Base-by-base conservation (phyloP, 441 rosid genomes). In the Pelargonium fulgidum region DNA sequence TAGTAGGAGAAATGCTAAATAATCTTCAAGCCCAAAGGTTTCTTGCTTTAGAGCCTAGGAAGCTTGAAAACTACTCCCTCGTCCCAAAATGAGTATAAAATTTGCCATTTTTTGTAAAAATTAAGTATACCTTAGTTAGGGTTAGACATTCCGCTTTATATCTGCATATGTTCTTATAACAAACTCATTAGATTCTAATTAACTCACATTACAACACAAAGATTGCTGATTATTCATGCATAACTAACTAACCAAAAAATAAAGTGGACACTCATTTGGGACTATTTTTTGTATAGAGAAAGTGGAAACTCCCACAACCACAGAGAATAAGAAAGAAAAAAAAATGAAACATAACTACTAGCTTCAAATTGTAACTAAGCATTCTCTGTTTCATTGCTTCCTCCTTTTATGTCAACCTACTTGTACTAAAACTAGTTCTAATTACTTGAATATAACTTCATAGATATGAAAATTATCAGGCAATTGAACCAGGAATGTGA, bases 391-490 rank as follows among this genome's bases (percentile, higher is more conserved):
- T 47, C 54, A 47, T 47, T 47, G 14, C 54, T 47, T 54, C 61
- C 61, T 54, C 22, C 61, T 54, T 16, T 6, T 54, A 54, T 54
- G 61, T 16, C 17, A 9, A 14, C 17, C 61, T 47, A 54, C 10
- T 14, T 14, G 61, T 20, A 54, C 4, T 14, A 7, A 48, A 22
- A 33, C 14, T 12, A 33, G 58, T 22, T 48, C 19, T 39, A 33
- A 8, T 9, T 19, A 44, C 58, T 42, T 24, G 14, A 39, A 50
- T 41, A 45, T 19, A 41, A 26, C 66, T 44, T 62, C 26, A 62
- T 22, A 12, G 39, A 68, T 52, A 68, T 47, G 19, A 19, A 58
- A 52, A 14, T 11, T 66, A 63, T 36, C 42, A 75, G 54, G 74
- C 64, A 67, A 67, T 48, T 1, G 65, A 64, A 13, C 2, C 17